A percentile compares a stretch with the other conserved stretches of the same genome.
These are phyloP conservation scores for Suillus hirtellus DNA, from an alignment of 768 basidiomycete genomes.

Conservation along the genomic window DNA sequence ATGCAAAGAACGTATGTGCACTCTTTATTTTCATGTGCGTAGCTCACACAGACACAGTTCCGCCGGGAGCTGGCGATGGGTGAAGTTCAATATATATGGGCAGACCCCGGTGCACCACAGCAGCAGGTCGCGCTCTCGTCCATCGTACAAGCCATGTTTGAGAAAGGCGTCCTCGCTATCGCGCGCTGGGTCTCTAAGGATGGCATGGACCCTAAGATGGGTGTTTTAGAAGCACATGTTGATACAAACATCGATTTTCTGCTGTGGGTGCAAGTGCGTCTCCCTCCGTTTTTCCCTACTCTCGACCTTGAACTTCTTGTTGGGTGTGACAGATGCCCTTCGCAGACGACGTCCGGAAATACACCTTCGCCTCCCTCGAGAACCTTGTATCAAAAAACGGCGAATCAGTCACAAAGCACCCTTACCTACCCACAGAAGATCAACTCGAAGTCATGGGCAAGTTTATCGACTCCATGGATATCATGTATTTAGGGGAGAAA, in stretches of 20 bases:
- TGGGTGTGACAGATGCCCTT: slow-evolving; percentile 77
- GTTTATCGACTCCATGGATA: slow-evolving; percentile 87
- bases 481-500: slow-evolving; percentile 73
- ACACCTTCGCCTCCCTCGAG: slow-evolving; percentile 81
- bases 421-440: slow-evolving; percentile 76
- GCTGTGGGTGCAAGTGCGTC: slow-evolving; percentile 78
- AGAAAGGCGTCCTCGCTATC: slow-evolving; percentile 69
- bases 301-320: background rate
- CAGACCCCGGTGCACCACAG: slow-evolving; percentile 59
- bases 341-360: slow-evolving; percentile 89
- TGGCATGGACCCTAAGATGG: slow-evolving; percentile 81
- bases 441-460: slow-evolving; percentile 82
- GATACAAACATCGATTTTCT: slow-evolving; percentile 76
- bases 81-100: slow-evolving; percentile 86
- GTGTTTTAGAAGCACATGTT: slow-evolving; percentile 63
- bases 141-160: slow-evolving; percentile 78
- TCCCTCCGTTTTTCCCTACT: background rate
- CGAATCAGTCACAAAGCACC: slow-evolving; percentile 70
- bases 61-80: slow-evolving; percentile 81
- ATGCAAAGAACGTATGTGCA: slow-evolving; percentile 54
- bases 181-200: slow-evolving; percentile 80
- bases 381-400: slow-evolving; percentile 75
- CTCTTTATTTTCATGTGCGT: background rate
- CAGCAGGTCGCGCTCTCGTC: slow-evolving; percentile 87
- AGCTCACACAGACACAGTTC: slow-evolving; percentile 51